Conservation (phyloP, 768 basidiomycete species). For the Hericium erinaceus region DNA sequence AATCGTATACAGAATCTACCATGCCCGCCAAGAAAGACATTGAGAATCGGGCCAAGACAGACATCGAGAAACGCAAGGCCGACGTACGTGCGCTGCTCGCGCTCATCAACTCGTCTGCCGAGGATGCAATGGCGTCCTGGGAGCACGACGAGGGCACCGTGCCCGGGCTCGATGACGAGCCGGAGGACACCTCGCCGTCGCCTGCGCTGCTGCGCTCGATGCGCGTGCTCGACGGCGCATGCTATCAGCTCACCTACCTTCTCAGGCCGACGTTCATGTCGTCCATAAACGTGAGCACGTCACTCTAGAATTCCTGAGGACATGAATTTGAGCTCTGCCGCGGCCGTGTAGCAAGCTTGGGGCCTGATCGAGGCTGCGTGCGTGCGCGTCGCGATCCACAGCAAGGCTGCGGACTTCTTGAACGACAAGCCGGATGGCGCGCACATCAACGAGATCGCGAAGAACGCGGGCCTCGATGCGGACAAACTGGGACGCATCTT, state of each 20-base stretch:
- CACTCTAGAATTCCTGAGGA: not conserved
- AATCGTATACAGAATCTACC: not conserved
- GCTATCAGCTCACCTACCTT: not conserved
- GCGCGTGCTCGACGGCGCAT: not conserved
- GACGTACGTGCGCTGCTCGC: constrained; percentile 10
- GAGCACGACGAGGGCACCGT: constrained; percentile 18
- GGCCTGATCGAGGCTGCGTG: constrained; percentile 16
- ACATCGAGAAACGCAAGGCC: not conserved
- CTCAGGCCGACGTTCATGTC: not conserved
- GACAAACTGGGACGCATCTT: constrained; percentile 31
- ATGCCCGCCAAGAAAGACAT: not conserved
- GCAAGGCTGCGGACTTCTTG: constrained; percentile 31
- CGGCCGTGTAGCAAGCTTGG: constrained; percentile 2
- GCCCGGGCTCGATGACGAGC: constrained; percentile 27
- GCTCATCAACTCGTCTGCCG: constrained; percentile 23
- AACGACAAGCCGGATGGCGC: constrained; percentile 27
- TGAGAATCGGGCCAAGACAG: not conserved
- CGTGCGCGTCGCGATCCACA: constrained; percentile 25
- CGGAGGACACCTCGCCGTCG: constrained; percentile 14
- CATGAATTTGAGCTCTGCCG: not conserved
- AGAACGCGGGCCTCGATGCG: constrained; percentile 22
- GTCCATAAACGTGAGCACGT: not conserved
- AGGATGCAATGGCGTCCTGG: constrained; percentile 26
- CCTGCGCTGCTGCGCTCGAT: not conserved
- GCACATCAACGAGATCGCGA: constrained; percentile 24